Evolutionary conservation across 495 filamentous ascomycete genomes (phyloP), one percentile per base, ranked within the genome.

Genomic region (Podospora conica): DNA sequence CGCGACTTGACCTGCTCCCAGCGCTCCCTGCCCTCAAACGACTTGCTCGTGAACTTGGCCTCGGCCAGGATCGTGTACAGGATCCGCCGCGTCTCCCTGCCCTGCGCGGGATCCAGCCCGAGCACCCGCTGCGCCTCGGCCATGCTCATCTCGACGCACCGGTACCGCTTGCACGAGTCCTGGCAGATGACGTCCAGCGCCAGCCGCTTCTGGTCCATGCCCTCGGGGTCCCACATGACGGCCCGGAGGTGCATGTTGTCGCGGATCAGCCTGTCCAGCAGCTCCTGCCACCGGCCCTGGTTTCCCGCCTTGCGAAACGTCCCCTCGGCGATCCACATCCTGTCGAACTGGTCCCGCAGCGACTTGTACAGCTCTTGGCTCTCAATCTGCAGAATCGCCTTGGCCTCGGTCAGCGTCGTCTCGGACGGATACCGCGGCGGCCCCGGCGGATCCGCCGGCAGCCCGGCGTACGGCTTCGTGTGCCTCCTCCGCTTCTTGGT

Each of bases 111-210:
- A 66, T 93, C 90, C 68, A 93, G 77, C 2, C 85, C 86, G 15
- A 95, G 82, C 8, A 84, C 78, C 65, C 87, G 88, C 71, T 92
- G 92, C 21, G 90, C 90, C 66, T 92, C 88, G 29, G 85, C 83
- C 56, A 92, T 83, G 3, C 86, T 88, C 80, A 93, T 86, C 27
- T 27, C 6, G 80, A 77, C n/a, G 78, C 78, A n/a, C n/a, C n/a
- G n/a, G n/a, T n/a, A 89, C 24, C 88, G 80, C 75, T 95, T 95
- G 9, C 89, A 92, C 58, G 93, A 89, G 74, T 93, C 90, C n/a
- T 82, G 87, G 70, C 88, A 91, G 24, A 95, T 86, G 25, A 91
- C 83, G 76, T 95, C 91, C 9, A 95, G 78, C 1, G 91, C 88
- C 60, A 90, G 82, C 21, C 80, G 69, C 68, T 75, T 75, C 60